These are phyloP conservation scores for Chaetomium strumarium DNA, from an alignment of 2,329 filamentous ascomycete genomes.

Conservation along the genomic window DNA sequence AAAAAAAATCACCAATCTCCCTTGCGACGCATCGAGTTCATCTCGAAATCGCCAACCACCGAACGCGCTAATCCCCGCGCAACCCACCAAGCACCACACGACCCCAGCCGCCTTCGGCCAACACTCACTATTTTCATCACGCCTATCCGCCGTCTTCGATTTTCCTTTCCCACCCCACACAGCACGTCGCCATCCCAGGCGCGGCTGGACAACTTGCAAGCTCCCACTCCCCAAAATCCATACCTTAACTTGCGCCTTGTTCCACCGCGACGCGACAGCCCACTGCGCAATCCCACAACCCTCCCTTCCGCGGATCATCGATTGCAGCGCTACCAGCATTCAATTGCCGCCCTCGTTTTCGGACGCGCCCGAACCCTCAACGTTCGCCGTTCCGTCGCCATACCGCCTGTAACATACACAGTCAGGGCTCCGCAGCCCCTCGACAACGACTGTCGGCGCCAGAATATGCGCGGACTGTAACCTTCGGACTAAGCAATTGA, in stretches of 20 bases:
- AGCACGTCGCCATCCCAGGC: slow-evolving; percentile 21
- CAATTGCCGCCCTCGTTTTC: slow-evolving; percentile 13
- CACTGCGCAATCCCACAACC: slow-evolving; percentile 5
- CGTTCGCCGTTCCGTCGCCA: slow-evolving; percentile 6
- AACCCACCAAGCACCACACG: slow-evolving; percentile 36
- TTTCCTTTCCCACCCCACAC: slow-evolving; percentile 18
- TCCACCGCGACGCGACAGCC: slow-evolving; percentile 20
- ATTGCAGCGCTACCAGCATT: slow-evolving; percentile 8
- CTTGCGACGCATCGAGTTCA: slow-evolving; percentile 54
- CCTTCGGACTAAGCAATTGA: slow-evolving; percentile 16
- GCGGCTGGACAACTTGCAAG: slow-evolving; percentile 15
- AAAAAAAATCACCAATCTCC: slow-evolving; percentile 56
- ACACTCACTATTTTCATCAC: slow-evolving; percentile 40
- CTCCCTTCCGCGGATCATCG: background rate
- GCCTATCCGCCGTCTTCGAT: slow-evolving; percentile 27
- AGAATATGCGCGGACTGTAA: slow-evolving; percentile 22
- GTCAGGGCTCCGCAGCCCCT: slow-evolving; percentile 16
- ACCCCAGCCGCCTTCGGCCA: slow-evolving; percentile 34
- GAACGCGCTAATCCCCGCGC: slow-evolving; percentile 50
- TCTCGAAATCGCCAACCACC: slow-evolving; percentile 48
- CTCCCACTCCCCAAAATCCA: slow-evolving; percentile 2
- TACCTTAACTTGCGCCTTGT: slow-evolving; percentile 16
- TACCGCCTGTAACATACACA: slow-evolving; percentile 6
- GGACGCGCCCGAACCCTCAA: slow-evolving; percentile 11
- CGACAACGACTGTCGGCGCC: slow-evolving; percentile 13